Base-by-base conservation (phyloP, 192 early-diverging fungal species). In the Phycomyces nitens region DNA sequence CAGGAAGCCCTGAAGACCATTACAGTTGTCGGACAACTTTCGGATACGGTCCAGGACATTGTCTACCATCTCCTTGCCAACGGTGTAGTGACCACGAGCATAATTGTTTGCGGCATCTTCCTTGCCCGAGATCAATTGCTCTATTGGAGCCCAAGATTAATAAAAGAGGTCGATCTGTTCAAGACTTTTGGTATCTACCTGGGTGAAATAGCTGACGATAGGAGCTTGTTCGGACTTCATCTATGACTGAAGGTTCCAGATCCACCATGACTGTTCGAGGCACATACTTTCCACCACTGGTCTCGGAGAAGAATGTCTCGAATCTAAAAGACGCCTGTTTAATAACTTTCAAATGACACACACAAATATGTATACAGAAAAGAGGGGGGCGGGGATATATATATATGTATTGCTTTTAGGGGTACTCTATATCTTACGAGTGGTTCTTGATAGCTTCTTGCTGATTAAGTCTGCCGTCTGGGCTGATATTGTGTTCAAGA, bases 71-170 rank as follows among this genome's bases (percentile, higher is more conserved):
- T 97, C 97, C 88, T 99, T 99, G 68, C 97, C 97, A 67, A 99
- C 92, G 62, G 97, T 99, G 88, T 97, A 99, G 80, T 99, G 95
- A 74, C 97, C 97, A 85, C 97, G 95, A 58, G 97, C 97, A 75
- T 99, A 98, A 89, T 99, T 99, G 86, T 99, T 97, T 70, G 97
- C 97, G 14, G 97, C 97, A 77, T 99, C 97, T 82, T 99, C 97
- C 88, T 99, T 99, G 74, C 97, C 97, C 68, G 92, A 95, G 82
- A 99, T 98, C 74, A 99, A 84, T 89, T 99, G 97, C 75, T 97
- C 94, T 62, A 89, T 87, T 83, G 92, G 86, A 88, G 87, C 90
- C 18, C 44, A 24, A 44, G 47, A 66, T 34, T 47, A 6, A 26
- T 29, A n/a, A 58, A 54, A 5, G 6, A 56, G 22, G 49, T 49